phyloP scores from a whole-genome alignment of 148 eudicot species.

The Persicaria tinctoria region DNA sequence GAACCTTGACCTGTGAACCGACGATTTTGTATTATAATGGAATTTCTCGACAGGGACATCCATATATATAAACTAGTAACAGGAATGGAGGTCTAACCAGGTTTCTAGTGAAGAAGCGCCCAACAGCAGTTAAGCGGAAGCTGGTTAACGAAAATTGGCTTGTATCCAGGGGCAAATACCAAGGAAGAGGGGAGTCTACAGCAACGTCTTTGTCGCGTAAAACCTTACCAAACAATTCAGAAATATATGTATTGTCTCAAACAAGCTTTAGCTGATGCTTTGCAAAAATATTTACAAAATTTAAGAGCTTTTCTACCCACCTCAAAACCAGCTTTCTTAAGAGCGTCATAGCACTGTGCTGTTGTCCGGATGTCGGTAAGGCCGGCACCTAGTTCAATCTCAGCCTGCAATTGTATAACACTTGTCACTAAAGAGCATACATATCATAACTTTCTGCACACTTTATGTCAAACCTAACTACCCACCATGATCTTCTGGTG shows the following conservation, averaged over 20 bases:
- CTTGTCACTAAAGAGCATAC: background rate
- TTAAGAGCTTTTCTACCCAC: slow-evolving; percentile 28
- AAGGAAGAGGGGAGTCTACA: slow-evolving; percentile 68
- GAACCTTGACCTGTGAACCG: slow-evolving; percentile 10
- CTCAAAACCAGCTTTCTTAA: slow-evolving; percentile 92
- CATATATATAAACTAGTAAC: background rate
- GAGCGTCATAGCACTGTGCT: slow-evolving; percentile 72
- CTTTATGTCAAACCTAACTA: background rate
- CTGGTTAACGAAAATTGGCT: slow-evolving; percentile 62
- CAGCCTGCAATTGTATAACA: slow-evolving; percentile 42
- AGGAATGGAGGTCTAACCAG: slow-evolving; percentile 38
- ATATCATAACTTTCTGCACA: background rate
- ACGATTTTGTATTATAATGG: background rate
- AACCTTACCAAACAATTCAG: slow-evolving; percentile 32
- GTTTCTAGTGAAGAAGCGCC: slow-evolving; percentile 69
- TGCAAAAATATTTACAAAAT: background rate
- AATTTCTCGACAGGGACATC: background rate
- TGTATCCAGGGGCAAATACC: slow-evolving; percentile 86
- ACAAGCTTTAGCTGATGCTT: background rate
- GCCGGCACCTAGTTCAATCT: slow-evolving; percentile 87
- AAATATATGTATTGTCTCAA: background rate
- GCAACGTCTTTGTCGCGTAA: slow-evolving; percentile 85
- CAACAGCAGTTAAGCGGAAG: slow-evolving; percentile 78
- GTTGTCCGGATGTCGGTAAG: slow-evolving; percentile 85
- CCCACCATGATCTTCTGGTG: slow-evolving; percentile 85